Conservation (phyloP, 129 eudicot species). For the Kitagawia praeruptora region DNA sequence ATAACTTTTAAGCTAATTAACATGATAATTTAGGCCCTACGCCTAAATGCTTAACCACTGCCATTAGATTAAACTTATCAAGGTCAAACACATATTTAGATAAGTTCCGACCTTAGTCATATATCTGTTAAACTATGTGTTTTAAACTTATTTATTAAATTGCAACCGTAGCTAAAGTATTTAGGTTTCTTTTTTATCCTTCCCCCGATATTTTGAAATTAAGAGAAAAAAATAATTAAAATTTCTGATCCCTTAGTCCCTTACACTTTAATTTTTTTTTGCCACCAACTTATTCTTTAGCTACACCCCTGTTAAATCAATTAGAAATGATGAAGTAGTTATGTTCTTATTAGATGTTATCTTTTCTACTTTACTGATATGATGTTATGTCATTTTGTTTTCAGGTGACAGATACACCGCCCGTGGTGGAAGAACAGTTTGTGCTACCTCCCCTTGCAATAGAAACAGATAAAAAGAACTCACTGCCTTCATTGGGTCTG, state of each 20-base stretch:
- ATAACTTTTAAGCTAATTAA: too few species aligned
- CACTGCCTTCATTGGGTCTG: slow-evolving; percentile 51
- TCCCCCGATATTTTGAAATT: neutral
- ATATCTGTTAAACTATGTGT: neutral
- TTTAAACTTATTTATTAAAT: neutral
- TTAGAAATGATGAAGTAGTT: neutral
- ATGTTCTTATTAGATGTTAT: neutral
- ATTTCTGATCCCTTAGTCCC: neutral
- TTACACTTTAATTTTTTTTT: neutral
- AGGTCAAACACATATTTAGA: too few species aligned
- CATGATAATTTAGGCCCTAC: neutral
- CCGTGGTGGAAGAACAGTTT: slow-evolving; percentile 44
- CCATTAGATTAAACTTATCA: neutral
- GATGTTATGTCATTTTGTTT: neutral
- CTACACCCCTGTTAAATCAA: neutral
- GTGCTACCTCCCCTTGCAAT: slow-evolving; percentile 37
- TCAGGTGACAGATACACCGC: slow-evolving; percentile 39
- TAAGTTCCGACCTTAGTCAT: neutral
- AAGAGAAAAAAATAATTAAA: neutral
- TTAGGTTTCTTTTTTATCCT: neutral
- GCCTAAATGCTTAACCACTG: neutral
- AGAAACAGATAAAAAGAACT: slow-evolving; percentile 25
- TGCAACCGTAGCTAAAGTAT: neutral
- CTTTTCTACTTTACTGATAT: neutral
- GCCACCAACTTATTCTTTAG: neutral